Conservation (phyloP, 140 eudicot genomes). For the Cichorium intybus region DNA sequence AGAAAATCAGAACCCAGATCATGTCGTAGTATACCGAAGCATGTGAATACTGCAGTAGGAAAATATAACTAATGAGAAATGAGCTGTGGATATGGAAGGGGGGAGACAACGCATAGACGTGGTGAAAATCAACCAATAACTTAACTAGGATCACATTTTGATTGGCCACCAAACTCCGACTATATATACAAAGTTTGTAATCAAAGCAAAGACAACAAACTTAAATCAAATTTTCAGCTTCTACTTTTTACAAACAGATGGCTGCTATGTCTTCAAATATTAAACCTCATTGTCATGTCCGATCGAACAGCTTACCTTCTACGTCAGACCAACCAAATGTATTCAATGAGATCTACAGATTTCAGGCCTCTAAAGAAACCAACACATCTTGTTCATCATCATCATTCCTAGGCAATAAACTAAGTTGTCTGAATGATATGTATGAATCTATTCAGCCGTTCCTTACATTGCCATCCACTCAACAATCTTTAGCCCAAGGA, state of each 20-base stretch:
- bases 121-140: background rate
- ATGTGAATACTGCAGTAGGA: background rate
- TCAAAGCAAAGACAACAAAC: background rate
- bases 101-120: slow-evolving; percentile 12
- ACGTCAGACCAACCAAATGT: slow-evolving; percentile 15
- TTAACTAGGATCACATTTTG: background rate
- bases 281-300: slow-evolving; percentile 19
- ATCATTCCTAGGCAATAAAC: slow-evolving; percentile 1
- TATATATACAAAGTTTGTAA: slow-evolving; percentile 10
- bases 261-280: slow-evolving; percentile 4
- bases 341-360: slow-evolving; percentile 3
- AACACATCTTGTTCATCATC: slow-evolving; percentile 11
- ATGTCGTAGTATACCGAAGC: background rate
- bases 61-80: background rate
- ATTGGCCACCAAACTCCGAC: background rate
- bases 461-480: slow-evolving; percentile 9
- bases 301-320: slow-evolving; percentile 37
- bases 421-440: slow-evolving; percentile 12
- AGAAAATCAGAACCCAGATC: background rate
- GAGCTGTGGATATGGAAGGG: slow-evolving; percentile 12
- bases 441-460: slow-evolving; percentile 4
- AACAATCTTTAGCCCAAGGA: slow-evolving; percentile 4
- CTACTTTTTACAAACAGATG: background rate
- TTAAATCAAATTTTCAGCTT: background rate
- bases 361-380: slow-evolving; percentile 12